These are phyloP conservation scores for Oleoguttula mirabilis DNA, from an alignment of 495 filamentous ascomycete species.

Conservation along the genomic window DNA sequence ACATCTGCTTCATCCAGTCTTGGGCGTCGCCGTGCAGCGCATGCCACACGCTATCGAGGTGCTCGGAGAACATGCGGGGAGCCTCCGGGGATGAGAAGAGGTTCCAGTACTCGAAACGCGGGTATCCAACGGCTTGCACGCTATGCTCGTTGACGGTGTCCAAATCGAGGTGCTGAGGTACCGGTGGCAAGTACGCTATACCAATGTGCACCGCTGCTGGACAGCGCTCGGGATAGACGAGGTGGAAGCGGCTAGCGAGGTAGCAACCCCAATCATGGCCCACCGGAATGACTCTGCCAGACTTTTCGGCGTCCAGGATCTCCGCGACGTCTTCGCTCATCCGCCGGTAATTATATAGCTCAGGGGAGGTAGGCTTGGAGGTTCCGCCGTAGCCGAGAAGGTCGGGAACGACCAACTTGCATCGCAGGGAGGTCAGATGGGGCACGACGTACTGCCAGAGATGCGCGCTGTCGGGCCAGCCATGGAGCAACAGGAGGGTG, in stretches of 20 bases:
- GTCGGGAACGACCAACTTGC: slow-evolving; percentile 14
- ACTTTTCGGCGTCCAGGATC: slow-evolving; percentile 11
- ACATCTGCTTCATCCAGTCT: slow-evolving; percentile 10
- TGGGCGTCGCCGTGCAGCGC: slow-evolving; percentile 9
- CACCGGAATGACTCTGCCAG: slow-evolving; percentile 12
- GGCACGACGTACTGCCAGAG: slow-evolving; percentile 9
- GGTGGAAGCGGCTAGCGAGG: slow-evolving; percentile 3
- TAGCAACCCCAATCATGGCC: slow-evolving; percentile 21
- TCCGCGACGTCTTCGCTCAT: slow-evolving; percentile 13
- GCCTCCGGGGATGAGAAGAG: slow-evolving; percentile 13
- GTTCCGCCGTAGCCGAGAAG: slow-evolving; percentile 20
- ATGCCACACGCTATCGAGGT: slow-evolving; percentile 12
- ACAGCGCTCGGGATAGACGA: slow-evolving; percentile 9
- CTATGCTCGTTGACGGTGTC: slow-evolving; percentile 7
- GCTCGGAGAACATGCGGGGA: neutral
- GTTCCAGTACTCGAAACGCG: slow-evolving; percentile 10
- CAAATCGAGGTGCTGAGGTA: slow-evolving; percentile 1
- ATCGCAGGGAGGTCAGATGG: neutral
- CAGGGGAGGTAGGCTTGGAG: slow-evolving; percentile 15
- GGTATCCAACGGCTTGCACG: slow-evolving; percentile 11
- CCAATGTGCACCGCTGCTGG: slow-evolving; percentile 6
- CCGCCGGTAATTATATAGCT: slow-evolving; percentile 3
- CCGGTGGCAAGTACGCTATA: slow-evolving; percentile 12
- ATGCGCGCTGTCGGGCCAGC: slow-evolving; percentile 14
- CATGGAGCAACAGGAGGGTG: slow-evolving; percentile 14